Evolutionary conservation across 768 basidiomycete species (phyloP), one percentile per base, ranked within the genome.

Genomic region (Trametes gibbosa): DNA sequence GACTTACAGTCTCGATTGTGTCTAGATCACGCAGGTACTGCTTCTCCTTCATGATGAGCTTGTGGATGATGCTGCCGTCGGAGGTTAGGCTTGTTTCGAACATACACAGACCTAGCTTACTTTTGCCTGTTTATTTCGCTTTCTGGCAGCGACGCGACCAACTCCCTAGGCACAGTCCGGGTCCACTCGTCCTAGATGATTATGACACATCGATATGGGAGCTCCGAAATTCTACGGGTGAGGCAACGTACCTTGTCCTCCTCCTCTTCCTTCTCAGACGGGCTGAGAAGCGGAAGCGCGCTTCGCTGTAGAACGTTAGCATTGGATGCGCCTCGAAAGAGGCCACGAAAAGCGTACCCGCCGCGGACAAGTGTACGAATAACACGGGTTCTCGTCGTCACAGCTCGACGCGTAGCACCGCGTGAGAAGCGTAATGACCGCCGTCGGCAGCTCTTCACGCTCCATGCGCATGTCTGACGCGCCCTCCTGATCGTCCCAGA

Each of bases 341-440:
- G 14, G 23, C 25, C 12, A 8, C 12, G 19, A 14, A 13, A 23
- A 12, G 70, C 80, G 49, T 60, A 88, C 89, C 73, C 79, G 83
- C 62, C 84, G 78, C 17, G 90, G 90, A 75, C 95, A 97, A 8
- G 83, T 78, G 72, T 83, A 88, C 2, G 92, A 84, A 72, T 95
- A 97, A 70, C 95, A 97, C 2, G 85, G 79, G 14, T 76, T 73
- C 24, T 88, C 92, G 32, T 93, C 93, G 41, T 81, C 83, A 70
- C 95, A 98, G 59, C 84, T 87, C 0, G 92, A 86, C 1, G 89
- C 85, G 73, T 96, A 98, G 71, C 97, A 99, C 64, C 85, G 82
- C 5, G 95, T 96, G 59, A 97, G 76, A 74, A 89, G 84, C 1
- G 94, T 96, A 64, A 95, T 82, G 5, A 99, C 89, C 2, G 91